Evolutionary conservation across 1,139 yeast genomes (phyloP).

Genomic region (Yarrowia galli): DNA sequence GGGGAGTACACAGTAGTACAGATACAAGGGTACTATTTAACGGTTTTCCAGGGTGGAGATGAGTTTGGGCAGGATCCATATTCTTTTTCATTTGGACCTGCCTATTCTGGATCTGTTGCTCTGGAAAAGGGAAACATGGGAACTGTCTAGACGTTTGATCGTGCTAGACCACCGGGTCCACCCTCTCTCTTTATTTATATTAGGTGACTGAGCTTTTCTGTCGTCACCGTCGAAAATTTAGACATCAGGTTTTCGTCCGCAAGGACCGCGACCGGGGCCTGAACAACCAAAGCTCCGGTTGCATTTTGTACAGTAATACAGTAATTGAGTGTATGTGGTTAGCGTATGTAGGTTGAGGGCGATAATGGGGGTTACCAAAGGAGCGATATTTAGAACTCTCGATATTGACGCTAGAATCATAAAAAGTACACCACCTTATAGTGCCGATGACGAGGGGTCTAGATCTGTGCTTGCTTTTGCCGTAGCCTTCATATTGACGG

Average conservation of each 20-base stretch:
- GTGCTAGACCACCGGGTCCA: slow-evolving; percentile 33
- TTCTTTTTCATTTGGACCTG: slow-evolving; percentile 1
- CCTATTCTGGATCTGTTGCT: slow-evolving; percentile 4
- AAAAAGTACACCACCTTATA: background rate
- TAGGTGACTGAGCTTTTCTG: slow-evolving; percentile 4
- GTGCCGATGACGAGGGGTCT: background rate
- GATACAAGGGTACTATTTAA: background rate
- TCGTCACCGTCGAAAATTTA: slow-evolving; percentile 27
- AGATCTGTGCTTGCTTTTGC: background rate
- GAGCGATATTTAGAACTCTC: too few relatives aligned
- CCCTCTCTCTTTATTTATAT: slow-evolving; percentile 30
- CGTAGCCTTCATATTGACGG: background rate
- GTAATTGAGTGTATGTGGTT: slow-evolving; percentile 34
- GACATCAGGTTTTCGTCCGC: slow-evolving; percentile 15
- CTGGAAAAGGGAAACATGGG: slow-evolving; percentile 4
- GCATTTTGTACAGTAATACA: slow-evolving; percentile 37
- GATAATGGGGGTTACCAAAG: too few relatives aligned
- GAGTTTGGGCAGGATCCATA: background rate
- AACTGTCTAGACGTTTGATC: slow-evolving; percentile 6
- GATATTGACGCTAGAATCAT: too few relatives aligned
- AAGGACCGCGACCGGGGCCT: background rate
- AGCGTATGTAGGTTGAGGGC: too few relatives aligned
- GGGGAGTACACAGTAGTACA: background rate
- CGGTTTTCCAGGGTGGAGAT: background rate
- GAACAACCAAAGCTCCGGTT: background rate